Evolutionary conservation across 495 filamentous ascomycete species (phyloP), one percentile per base, ranked within the genome.

Genomic region (Aspergillus sclerotiicarbonarius): DNA sequence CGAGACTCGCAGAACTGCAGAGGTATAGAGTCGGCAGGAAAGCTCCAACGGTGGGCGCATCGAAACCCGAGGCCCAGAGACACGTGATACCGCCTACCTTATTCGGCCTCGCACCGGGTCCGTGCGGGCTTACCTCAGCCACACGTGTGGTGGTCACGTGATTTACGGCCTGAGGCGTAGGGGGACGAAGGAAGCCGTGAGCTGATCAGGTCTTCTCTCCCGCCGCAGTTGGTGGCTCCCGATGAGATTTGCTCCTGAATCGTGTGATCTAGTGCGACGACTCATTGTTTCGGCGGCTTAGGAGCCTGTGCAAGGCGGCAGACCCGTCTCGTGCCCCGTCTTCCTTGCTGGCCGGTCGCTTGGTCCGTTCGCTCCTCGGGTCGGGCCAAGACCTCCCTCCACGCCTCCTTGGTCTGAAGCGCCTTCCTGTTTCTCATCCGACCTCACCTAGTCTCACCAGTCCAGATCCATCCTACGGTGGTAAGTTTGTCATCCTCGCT

Each of bases 221-320:
- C 61, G 67, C 61, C 60, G 35, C 48, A 54, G 44, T 59, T 51
- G 50, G 55, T 65, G 63, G 62, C 55, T 55, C 54, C 61, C 55
- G 57, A 69, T 72, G 70, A 62, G 68, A 60, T 62, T 62, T 64
- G 51, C 61, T 66, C 67, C 61, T 58, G 51, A 58, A 59, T 48
- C 49, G 57, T 67, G 58, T 68, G 60, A 62, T 55, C 58, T 57
- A 57, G 58, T 65, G 56, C 51, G 57, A 64, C 55, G 51, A 56
- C 60, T 70, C 58, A 54, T 62, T 63, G 41, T 57, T 64, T 62
- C 66, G 66, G 66, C 56, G 67, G 64, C 58, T 61, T 67, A 58
- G 39, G 53, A 68, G 72, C 68, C 71, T 64, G 59, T 70, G 65
- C 62, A 68, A 69, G 72, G 69, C 72, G 71, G 72, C 25, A 64